Base-by-base conservation (phyloP, 2,329 filamentous ascomycete genomes). In the Cryphonectria nitschkei region DNA sequence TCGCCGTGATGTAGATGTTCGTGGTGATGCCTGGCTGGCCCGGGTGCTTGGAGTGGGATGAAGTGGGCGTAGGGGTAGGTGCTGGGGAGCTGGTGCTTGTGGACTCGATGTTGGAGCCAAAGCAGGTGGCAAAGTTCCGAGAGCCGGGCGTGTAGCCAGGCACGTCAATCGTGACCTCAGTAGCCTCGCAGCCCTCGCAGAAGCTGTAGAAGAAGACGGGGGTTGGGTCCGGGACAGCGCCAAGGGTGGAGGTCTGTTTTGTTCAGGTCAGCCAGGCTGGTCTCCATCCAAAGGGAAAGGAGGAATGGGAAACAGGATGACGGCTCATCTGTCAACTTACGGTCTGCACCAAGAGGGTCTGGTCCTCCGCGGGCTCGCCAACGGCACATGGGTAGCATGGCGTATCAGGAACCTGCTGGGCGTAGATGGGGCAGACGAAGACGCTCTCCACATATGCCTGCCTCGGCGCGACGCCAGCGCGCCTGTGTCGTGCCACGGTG, bases 131-230 rank as follows among this genome's bases (percentile, higher is more conserved):
- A 19, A 58, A 58, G n/a, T 61, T 34, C 2, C 66, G 58, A 2
- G 29, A 13, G 37, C 66, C 66, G 2, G 66, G 66, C 14, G 58
- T 37, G 39, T 68, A 68, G 4, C 66, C 66, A 4, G 66, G 66
- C 16, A 68, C 39, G 2, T 22, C 3, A 1, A 22, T 34, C 0
- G 39, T 50, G 29, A 37, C 16, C 32, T n/a, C 4, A 7, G 39
- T 68, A 2, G 9, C n/a, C 14, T 29, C 7, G 56, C n/a, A 19
- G 26, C 29, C 56, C 1, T 3, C n/a, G 41, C 16, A 58, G 52
- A 61, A 60, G 26, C 54, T 61, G 56, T 61, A 68, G 7, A 19
- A 7, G 66, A 68, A 68, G 37, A 68, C 26, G n/a, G 66, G 66
- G 7, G 54, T 68, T 2, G 66, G 66, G 26, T 60, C 56, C 5